Evolutionary conservation across 257 asterid genomes (phyloP).

Genomic region (Solanum appendiculatum): DNA sequence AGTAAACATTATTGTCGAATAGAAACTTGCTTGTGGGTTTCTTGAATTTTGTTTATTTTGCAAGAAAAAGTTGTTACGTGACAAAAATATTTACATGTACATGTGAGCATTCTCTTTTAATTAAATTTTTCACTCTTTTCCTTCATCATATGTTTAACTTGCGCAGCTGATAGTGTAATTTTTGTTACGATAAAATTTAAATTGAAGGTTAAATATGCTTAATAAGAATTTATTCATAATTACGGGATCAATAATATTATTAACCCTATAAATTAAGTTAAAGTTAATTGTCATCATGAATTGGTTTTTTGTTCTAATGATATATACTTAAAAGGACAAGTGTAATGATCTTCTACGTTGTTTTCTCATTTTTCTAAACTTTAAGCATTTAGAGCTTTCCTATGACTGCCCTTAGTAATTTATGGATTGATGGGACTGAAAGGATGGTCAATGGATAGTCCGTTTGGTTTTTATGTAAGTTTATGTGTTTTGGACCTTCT

Average conservation of each 20-base stretch:
- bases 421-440: too few species aligned
- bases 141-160: background rate
- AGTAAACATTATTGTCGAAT: background rate
- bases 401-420: too few species aligned
- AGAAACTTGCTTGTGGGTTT: slow-evolving; percentile 25
- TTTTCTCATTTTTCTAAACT: too few species aligned
- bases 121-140: background rate
- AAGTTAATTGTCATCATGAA: background rate
- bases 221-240: too few species aligned
- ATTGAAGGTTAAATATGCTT: background rate
- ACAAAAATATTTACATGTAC: slow-evolving; percentile 83
- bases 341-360: too few species aligned
- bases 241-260: background rate
- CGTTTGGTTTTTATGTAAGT: too few species aligned
- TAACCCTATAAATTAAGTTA: background rate
- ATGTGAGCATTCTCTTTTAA: slow-evolving; percentile 29
- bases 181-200: background rate
- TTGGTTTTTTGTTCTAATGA: background rate
- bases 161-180: background rate
- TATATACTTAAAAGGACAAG: background rate
- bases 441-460: too few species aligned
- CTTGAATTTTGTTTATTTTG: slow-evolving; percentile 67
- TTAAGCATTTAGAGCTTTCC: too few species aligned
- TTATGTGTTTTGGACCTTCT: too few species aligned
- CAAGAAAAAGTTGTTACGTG: slow-evolving; percentile 46